Conservation (phyloP, 1,284 basidiomycete genomes). For the Ganoderma resinaceum region DNA sequence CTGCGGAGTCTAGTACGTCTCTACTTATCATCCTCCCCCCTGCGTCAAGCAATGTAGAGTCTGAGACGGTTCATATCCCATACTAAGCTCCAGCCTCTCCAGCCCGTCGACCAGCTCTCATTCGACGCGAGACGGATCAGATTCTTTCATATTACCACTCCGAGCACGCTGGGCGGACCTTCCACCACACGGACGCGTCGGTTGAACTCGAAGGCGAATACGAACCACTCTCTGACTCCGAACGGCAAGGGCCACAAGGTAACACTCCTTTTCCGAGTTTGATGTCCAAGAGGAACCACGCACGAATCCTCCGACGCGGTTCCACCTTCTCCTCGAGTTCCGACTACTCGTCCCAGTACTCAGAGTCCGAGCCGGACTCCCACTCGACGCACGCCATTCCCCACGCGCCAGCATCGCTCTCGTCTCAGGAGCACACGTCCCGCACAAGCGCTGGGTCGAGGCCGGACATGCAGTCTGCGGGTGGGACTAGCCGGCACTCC, state of each 20-base stretch:
- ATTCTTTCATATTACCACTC: slow-evolving; percentile 45
- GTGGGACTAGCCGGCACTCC: slow-evolving; percentile 33
- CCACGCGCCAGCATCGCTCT: slow-evolving; percentile 25
- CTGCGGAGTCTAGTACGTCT: slow-evolving; percentile 21
- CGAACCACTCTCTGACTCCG: slow-evolving; percentile 16
- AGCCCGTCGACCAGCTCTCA: slow-evolving; percentile 35
- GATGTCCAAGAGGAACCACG: neutral
- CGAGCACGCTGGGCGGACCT: slow-evolving; percentile 39
- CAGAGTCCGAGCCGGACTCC: slow-evolving; percentile 39
- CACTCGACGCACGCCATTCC: neutral
- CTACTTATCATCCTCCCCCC: neutral
- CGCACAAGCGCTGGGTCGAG: slow-evolving; percentile 32
- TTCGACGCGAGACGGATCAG: slow-evolving; percentile 41
- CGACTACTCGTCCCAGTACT: slow-evolving; percentile 56
- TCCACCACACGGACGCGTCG: slow-evolving; percentile 26
- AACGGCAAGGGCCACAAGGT: neutral
- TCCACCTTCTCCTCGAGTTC: slow-evolving; percentile 29
- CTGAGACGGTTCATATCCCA: slow-evolving; percentile 11
- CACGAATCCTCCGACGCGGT: neutral
- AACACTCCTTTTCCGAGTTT: neutral
- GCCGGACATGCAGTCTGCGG: neutral
- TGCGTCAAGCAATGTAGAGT: slow-evolving; percentile 8
- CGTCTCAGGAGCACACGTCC: slow-evolving; percentile 23
- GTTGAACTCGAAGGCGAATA: slow-evolving; percentile 25
- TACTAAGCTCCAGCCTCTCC: slow-evolving; percentile 26